These are phyloP conservation scores for Magnaporthales sp. DNA, from an alignment of 2,329 filamentous ascomycete genomes.

Conservation along the genomic window DNA sequence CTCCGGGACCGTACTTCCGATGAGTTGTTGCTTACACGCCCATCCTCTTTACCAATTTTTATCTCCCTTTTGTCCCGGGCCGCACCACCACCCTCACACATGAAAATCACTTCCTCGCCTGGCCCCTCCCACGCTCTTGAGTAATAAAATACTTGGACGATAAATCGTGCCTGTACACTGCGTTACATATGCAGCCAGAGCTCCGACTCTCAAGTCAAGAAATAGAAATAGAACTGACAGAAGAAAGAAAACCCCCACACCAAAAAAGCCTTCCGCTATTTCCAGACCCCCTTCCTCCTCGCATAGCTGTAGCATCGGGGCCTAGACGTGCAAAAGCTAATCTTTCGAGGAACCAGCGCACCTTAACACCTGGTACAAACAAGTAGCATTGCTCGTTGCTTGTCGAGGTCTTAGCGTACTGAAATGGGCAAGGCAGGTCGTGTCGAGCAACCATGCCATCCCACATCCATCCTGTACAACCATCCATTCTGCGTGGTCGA, in stretches of 20 bases:
- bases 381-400: background rate
- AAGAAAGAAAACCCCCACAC: no score
- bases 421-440: background rate
- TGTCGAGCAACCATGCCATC: background rate
- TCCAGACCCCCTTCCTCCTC: background rate
- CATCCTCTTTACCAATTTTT: background rate
- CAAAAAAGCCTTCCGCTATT: no score
- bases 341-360: no score
- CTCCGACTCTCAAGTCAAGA: background rate
- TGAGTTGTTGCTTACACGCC: background rate
- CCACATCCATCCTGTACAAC: background rate
- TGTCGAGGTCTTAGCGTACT: background rate
- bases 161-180: background rate
- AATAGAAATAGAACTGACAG: background rate
- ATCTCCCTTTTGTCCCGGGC: background rate
- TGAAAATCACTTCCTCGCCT: background rate
- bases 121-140: background rate
- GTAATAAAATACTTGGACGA: no score
- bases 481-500: background rate
- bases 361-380: background rate
- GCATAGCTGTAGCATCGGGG: no score
- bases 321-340: no score
- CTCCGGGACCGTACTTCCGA: background rate
- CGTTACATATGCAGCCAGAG: background rate
- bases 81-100: background rate